Evolutionary conservation across 78 protist genomes (phyloP).

Genomic region (Acrasis kona): DNA sequence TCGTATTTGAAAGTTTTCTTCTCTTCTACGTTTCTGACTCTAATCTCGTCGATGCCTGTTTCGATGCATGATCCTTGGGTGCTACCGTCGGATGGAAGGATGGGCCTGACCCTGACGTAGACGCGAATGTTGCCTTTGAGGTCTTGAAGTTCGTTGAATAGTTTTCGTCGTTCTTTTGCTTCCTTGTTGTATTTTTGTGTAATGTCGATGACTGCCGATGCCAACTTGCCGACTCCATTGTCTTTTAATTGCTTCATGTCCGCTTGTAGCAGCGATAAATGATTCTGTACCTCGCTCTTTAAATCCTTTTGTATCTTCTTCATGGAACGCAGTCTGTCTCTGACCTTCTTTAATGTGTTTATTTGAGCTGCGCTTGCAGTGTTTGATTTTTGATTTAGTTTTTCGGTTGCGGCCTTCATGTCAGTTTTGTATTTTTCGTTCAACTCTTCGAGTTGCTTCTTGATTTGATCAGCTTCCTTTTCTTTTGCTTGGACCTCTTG

Average conservation of each 20-base stretch:
- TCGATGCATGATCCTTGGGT: neutral
- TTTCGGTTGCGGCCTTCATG: neutral
- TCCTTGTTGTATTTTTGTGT: constrained; percentile 4
- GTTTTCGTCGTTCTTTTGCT: neutral
- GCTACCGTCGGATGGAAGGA: too few species aligned
- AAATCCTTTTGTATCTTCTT: too few species aligned
- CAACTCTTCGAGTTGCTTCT: neutral
- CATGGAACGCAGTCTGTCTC: too few species aligned
- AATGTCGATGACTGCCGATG: too few species aligned
- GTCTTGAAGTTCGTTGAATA: constrained; percentile 22
- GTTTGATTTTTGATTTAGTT: neutral
- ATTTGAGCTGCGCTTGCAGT: neutral
- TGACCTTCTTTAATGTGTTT: too few species aligned
- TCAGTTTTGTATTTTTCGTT: neutral
- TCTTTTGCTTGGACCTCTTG: neutral
- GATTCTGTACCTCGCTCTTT: too few species aligned
- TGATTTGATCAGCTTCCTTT: neutral
- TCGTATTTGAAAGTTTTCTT: constrained; percentile 11
- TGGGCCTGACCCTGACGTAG: constrained; percentile 72
- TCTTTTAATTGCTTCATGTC: too few species aligned
- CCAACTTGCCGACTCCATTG: too few species aligned
- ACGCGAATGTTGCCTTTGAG: constrained; percentile 63
- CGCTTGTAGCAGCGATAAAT: too few species aligned
- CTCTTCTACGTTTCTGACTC: neutral
- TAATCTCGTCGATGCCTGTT: constrained; percentile 1